Evolutionary conservation across 2,329 filamentous ascomycete species (phyloP).

Genomic region (Blumeria hordei): DNA sequence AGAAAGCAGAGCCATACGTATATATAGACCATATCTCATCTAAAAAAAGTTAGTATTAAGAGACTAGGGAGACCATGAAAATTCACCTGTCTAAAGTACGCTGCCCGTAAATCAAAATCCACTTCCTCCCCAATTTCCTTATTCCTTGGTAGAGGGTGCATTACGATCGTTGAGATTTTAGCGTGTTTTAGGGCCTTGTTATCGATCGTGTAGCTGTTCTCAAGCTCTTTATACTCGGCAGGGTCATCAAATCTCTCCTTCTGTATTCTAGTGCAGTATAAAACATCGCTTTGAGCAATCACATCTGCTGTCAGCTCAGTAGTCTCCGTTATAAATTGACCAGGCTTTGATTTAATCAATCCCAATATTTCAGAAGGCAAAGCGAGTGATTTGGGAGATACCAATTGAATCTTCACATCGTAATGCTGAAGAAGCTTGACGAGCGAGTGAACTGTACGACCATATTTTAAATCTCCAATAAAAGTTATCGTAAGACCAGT

Average conservation of each 20-base stretch:
- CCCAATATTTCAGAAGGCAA: constrained; percentile 55
- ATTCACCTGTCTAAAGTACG: constrained; percentile 97
- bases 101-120: constrained; percentile 87
- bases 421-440: constrained; percentile 89
- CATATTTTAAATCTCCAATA: constrained; percentile 76
- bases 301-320: constrained; percentile 69
- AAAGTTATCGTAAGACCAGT: constrained; percentile 93
- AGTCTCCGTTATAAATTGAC: constrained; percentile 54
- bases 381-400: constrained; percentile 54
- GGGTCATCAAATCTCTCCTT: constrained; percentile 79
- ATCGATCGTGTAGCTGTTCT: constrained; percentile 73
- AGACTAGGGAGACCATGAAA: constrained; percentile 1
- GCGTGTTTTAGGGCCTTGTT: constrained; percentile 75
- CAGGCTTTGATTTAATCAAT: constrained; percentile 40
- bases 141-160: constrained; percentile 89
- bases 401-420: constrained; percentile 80
- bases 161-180: constrained; percentile 78
- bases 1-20: constrained; percentile 88
- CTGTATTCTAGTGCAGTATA: constrained; percentile 94
- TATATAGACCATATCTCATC: constrained; percentile 97
- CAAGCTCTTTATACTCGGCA: constrained; percentile 63
- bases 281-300: constrained; percentile 62
- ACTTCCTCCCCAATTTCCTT: constrained; percentile 87
- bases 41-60: constrained; percentile 16
- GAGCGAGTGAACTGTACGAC: constrained; percentile 83